A percentile compares a stretch with the other conserved stretches of the same genome.
Evolutionary conservation across 805 yeast genomes (phyloP).

Genomic region (Barnettozyma californica): DNA sequence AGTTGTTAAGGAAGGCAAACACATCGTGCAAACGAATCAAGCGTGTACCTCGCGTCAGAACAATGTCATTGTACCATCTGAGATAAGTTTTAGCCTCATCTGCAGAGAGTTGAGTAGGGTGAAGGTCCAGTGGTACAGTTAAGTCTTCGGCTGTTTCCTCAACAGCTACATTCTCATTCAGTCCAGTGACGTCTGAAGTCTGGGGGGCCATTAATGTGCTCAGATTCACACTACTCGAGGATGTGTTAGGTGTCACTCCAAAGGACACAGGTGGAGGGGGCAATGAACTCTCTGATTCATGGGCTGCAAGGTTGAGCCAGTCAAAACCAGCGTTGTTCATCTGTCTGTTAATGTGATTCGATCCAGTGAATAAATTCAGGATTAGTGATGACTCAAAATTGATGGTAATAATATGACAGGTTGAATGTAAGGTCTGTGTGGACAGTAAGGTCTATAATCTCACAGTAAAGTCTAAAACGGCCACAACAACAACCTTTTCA

Average conservation of each 20-base stretch:
- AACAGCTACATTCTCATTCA: neutral
- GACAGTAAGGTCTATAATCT: neutral
- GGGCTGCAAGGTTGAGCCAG: slow-evolving; percentile 44
- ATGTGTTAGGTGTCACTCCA: slow-evolving; percentile 30
- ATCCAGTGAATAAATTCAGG: neutral
- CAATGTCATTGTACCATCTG: slow-evolving; percentile 88
- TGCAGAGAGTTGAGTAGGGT: slow-evolving; percentile 60
- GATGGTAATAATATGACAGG: neutral
- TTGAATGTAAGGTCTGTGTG: neutral
- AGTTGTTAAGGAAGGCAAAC: slow-evolving; percentile 72
- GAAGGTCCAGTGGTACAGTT: slow-evolving; percentile 56
- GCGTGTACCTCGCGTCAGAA: slow-evolving; percentile 62
- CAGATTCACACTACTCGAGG: slow-evolving; percentile 16
- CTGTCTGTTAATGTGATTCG: neutral
- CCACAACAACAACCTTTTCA: neutral
- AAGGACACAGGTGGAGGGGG: slow-evolving; percentile 53
- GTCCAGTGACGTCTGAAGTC: neutral
- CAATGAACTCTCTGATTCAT: slow-evolving; percentile 25
- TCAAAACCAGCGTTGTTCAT: slow-evolving; percentile 37
- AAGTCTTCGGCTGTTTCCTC: slow-evolving; percentile 29
- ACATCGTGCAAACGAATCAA: slow-evolving; percentile 71
- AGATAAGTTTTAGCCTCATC: slow-evolving; percentile 83
- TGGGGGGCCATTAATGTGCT: slow-evolving; percentile 2
- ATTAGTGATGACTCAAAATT: neutral
- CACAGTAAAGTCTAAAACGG: neutral